These are phyloP conservation scores for Daldinia sp. DNA, from an alignment of 2,329 filamentous ascomycete species.

Conservation along the genomic window DNA sequence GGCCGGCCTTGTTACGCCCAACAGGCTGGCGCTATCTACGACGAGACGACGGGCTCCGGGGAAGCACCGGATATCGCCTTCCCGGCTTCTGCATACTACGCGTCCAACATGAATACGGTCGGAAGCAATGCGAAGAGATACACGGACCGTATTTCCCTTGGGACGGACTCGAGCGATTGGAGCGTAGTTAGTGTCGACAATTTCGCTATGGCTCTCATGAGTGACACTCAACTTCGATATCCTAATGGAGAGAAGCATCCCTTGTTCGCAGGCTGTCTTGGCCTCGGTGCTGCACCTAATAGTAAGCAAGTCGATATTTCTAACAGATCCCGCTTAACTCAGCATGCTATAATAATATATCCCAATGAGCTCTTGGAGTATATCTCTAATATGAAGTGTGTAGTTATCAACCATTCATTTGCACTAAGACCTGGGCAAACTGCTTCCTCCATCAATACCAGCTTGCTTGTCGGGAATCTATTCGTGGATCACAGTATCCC, in stretches of 20 bases:
- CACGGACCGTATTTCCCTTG: neutral
- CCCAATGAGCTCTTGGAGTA: neutral
- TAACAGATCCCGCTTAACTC: neutral
- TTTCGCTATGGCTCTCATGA: constrained; percentile 36
- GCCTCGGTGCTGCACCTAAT: constrained; percentile 34
- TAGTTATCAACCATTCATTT: neutral
- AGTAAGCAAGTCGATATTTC: constrained; percentile 7
- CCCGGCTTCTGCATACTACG: neutral
- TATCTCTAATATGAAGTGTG: neutral
- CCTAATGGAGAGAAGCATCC: constrained; percentile 37
- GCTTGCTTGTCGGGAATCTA: constrained; percentile 14
- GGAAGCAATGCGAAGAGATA: neutral
- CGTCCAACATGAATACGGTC: neutral
- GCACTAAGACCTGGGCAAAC: neutral
- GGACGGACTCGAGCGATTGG: neutral
- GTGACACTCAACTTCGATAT: constrained; percentile 35
- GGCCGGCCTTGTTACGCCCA: constrained; percentile 1
- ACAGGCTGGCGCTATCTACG: neutral
- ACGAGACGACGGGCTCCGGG: neutral
- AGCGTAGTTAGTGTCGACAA: constrained; percentile 15
- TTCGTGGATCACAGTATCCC: constrained; percentile 35
- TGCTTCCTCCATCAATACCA: neutral
- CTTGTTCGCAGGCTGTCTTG: constrained; percentile 41
- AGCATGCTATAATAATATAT: neutral
- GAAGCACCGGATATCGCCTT: neutral